phyloP scores from a whole-genome alignment of 208 protist genomes.

The Novymonas esmeraldas region DNA sequence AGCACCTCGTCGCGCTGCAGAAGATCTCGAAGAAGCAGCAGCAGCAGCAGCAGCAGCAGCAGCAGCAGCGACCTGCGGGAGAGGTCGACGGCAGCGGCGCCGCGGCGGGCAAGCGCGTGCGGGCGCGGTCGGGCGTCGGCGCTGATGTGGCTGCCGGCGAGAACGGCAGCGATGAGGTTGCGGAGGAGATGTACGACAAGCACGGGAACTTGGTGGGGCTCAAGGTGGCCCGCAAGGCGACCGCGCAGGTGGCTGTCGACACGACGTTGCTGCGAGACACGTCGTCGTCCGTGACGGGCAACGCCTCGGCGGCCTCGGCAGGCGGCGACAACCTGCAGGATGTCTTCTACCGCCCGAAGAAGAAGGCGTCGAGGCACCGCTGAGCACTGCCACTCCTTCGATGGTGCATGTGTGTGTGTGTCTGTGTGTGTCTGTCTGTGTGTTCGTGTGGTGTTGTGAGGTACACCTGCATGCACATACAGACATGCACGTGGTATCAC shows the following conservation, averaged over 20 bases:
- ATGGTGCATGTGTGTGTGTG: not conserved
- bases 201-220: conserved; percentile 76
- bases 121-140: not conserved
- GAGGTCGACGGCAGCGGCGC: not conserved
- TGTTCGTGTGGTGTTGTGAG: conserved; percentile 12
- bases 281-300: conserved; percentile 45
- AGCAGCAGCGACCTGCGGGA: not conserved
- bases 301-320: conserved; percentile 18
- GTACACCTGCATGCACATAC: too few relatives aligned
- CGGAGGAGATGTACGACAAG: conserved; percentile 66
- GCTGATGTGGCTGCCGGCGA: conserved; percentile 10
- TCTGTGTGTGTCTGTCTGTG: not conserved
- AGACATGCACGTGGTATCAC: too few relatives aligned
- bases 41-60: not conserved
- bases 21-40: conserved; percentile 33
- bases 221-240: conserved; percentile 63
- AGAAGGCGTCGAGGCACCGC: conserved; percentile 35
- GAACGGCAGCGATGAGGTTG: conserved; percentile 43
- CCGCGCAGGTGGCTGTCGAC: conserved; percentile 58
- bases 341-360: conserved; percentile 78
- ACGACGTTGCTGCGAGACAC: conserved; percentile 77
- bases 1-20: conserved; percentile 70
- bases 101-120: conserved; percentile 7
- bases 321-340: conserved; percentile 54
- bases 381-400: too few relatives aligned